These are phyloP conservation scores for Xylaria intraflava DNA, from an alignment of 495 filamentous ascomycete genomes.

Conservation along the genomic window DNA sequence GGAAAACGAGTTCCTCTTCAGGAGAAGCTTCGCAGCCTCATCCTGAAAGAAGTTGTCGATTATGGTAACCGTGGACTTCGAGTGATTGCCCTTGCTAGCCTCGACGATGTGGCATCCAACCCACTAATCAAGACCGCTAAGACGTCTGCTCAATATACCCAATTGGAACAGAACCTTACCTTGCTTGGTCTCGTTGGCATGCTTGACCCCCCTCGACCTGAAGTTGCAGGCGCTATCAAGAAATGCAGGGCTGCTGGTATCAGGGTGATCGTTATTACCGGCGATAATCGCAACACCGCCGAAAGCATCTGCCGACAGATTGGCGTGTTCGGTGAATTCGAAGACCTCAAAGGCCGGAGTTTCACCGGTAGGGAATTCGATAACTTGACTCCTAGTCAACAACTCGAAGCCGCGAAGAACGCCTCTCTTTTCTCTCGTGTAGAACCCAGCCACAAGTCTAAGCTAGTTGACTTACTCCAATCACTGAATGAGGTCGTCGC, in stretches of 20 bases:
- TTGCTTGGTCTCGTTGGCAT: slow-evolving; percentile 90
- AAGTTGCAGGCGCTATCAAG: slow-evolving; percentile 77
- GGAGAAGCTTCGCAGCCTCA: slow-evolving; percentile 56
- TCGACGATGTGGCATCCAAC: slow-evolving; percentile 65
- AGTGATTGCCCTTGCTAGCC: slow-evolving; percentile 83
- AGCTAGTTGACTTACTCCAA: slow-evolving; percentile 93
- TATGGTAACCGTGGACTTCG: slow-evolving; percentile 90
- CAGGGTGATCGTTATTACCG: slow-evolving; percentile 95
- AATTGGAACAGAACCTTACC: slow-evolving; percentile 89
- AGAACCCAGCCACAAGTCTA: slow-evolving; percentile 91
- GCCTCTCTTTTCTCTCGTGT: slow-evolving; percentile 96
- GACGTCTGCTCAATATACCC: slow-evolving; percentile 72
- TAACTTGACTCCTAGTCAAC: slow-evolving; percentile 66
- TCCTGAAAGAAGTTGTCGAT: slow-evolving; percentile 73
- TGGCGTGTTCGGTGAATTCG: slow-evolving; percentile 77
- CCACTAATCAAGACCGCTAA: slow-evolving; percentile 66
- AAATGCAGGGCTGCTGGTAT: slow-evolving; percentile 92
- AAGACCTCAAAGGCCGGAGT: slow-evolving; percentile 86
- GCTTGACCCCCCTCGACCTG: slow-evolving; percentile 95
- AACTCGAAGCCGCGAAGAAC: slow-evolving; percentile 73
- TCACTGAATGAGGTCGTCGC: slow-evolving; percentile 90
- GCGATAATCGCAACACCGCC: slow-evolving; percentile 94
- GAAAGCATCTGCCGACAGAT: slow-evolving; percentile 97
- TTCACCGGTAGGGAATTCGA: slow-evolving; percentile 95
- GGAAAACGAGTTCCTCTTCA: slow-evolving; percentile 68